Percentiles rank a stretch among this genome's conserved stretches.
Evolutionary conservation across 148 eudicot genomes (phyloP).

Genomic region (Fagopyrum homotropicum): DNA sequence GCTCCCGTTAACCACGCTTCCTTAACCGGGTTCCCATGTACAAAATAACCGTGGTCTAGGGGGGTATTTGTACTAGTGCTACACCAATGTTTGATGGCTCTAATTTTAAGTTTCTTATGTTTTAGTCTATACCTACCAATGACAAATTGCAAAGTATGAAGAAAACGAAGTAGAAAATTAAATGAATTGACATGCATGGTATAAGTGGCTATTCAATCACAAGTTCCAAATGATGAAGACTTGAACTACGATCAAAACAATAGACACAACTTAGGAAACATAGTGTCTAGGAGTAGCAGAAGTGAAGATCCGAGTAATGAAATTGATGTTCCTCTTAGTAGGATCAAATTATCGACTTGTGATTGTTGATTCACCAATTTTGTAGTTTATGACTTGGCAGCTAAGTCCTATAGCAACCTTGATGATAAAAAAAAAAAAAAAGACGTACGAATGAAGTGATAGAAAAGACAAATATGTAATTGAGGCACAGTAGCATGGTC

Average conservation of each 20-base stretch:
- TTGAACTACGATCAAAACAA: background rate
- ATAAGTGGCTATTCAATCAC: background rate
- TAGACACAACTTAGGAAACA: constrained; percentile 1
- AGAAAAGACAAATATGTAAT: background rate
- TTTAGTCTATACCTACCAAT: constrained; percentile 11
- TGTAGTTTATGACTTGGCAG: too few relatives aligned
- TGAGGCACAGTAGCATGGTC: background rate
- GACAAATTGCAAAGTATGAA: background rate
- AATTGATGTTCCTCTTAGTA: constrained; percentile 28
- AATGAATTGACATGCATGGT: background rate
- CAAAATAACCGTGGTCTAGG: too few relatives aligned
- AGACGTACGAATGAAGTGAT: background rate
- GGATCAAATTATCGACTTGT: constrained; percentile 7
- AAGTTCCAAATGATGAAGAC: background rate
- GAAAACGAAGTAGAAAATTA: background rate
- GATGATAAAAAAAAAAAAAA: background rate
- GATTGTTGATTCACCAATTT: too few relatives aligned
- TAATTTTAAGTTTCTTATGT: constrained; percentile 12
- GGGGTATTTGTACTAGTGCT: too few relatives aligned
- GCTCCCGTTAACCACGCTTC: too few relatives aligned
- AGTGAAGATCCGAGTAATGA: constrained; percentile 36
- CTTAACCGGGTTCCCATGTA: too few relatives aligned
- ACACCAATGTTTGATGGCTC: constrained; percentile 14
- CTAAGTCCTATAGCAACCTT: too few relatives aligned
- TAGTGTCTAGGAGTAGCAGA: constrained; percentile 39